Evolutionary conservation across 306 rosid species (phyloP).

Genomic region (Begonia loranthoides): DNA sequence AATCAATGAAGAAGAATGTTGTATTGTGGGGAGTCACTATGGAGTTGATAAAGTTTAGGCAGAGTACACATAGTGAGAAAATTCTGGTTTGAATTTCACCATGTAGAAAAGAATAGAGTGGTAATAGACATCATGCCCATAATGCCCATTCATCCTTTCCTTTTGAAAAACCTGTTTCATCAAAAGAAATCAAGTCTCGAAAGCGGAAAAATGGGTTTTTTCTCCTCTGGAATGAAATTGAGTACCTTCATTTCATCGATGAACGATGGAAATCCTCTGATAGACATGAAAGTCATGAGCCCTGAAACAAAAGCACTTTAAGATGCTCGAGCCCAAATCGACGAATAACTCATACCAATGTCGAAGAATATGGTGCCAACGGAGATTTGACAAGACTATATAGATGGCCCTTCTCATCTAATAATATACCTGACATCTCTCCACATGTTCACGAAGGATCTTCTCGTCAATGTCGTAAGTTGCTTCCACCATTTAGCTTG

Average conservation of each 20-base stretch:
- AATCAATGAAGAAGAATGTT: too few relatives aligned
- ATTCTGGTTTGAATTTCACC: constrained; percentile 59
- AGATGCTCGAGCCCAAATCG: constrained; percentile 45
- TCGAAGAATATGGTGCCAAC: constrained; percentile 62
- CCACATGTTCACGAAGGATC: constrained; percentile 79
- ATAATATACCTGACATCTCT: constrained; percentile 83
- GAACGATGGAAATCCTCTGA: constrained; percentile 93
- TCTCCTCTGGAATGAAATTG: not conserved
- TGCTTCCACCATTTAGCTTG: constrained; percentile 83
- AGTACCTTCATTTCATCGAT: constrained; percentile 91
- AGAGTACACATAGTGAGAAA: constrained; percentile 31
- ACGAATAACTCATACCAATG: constrained; percentile 42
- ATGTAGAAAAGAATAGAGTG: constrained; percentile 51
- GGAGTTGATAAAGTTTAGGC: constrained; percentile 46
- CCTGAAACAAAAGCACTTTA: constrained; percentile 78
- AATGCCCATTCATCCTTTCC: constrained; percentile 11
- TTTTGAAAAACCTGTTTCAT: constrained; percentile 49
- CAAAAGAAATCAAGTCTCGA: not conserved
- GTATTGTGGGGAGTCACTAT: too few relatives aligned
- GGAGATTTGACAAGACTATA: constrained; percentile 43
- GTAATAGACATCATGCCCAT: constrained; percentile 43
- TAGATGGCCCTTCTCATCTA: constrained; percentile 72
- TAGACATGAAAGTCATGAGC: constrained; percentile 92
- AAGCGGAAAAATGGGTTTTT: not conserved
- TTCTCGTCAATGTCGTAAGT: constrained; percentile 45